Evolutionary conservation across 805 yeast species (phyloP).

Genomic region (Kregervanrija delftensis): DNA sequence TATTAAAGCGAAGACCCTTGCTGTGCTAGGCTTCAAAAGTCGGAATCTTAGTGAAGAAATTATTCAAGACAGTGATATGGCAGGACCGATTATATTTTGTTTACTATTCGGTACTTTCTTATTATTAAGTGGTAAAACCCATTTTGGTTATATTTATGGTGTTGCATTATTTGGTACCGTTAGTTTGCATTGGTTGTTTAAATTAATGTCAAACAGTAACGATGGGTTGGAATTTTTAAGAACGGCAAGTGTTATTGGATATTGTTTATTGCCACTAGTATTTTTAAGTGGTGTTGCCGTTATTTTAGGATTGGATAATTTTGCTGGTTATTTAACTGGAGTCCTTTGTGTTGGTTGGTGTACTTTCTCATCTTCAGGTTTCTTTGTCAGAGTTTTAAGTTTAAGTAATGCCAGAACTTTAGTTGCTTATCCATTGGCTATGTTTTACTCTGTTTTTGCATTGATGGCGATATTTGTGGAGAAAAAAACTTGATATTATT

Average conservation of each 20-base stretch:
- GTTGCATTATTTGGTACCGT: constrained; percentile 88
- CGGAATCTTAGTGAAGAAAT: constrained; percentile 62
- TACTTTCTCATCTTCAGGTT: constrained; percentile 87
- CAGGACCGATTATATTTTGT: constrained; percentile 91
- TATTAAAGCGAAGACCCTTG: constrained; percentile 74
- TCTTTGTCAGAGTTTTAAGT: constrained; percentile 79
- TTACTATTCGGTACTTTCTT: constrained; percentile 78
- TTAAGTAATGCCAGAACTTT: constrained; percentile 80
- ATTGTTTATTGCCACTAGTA: constrained; percentile 87
- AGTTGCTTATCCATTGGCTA: constrained; percentile 87
- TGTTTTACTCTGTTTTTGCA: constrained; percentile 92
- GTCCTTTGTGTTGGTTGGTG: constrained; percentile 77
- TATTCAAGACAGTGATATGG: constrained; percentile 84
- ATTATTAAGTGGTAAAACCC: constrained; percentile 85
- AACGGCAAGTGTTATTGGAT: constrained; percentile 89
- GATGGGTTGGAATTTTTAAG: constrained; percentile 47
- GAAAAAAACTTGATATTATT: constrained; percentile 15
- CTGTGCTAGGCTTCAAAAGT: constrained; percentile 70
- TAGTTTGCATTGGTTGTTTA: constrained; percentile 76
- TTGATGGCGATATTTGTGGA: constrained; percentile 80
- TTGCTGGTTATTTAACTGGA: constrained; percentile 65
- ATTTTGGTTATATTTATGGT: constrained; percentile 95
- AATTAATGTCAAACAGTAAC: constrained; percentile 65
- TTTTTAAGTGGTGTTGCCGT: constrained; percentile 68
- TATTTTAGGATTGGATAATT: constrained; percentile 58